Evolutionary conservation across 768 basidiomycete genomes (phyloP), one percentile per base, ranked within the genome.

Genomic region (Lepiota subincarnata): DNA sequence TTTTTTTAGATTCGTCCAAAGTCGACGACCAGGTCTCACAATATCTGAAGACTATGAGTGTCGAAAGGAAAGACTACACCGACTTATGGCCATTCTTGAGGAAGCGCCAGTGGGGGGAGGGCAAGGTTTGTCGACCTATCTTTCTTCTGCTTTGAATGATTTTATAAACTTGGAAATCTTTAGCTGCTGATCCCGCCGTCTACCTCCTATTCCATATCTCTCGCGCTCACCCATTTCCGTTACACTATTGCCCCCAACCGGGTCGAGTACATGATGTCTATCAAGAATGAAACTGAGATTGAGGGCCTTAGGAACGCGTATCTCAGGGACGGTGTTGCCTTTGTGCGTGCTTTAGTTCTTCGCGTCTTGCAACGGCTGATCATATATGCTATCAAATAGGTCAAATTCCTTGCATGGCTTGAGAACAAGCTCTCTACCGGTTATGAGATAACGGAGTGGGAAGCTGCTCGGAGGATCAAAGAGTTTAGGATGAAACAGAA

Each of bases 281-380:
- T 95, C 64, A 99, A 99, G 81, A 98, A 95, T 65, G 75, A 82
- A 38, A 79, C 78, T 24, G 95, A 98, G 70, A 75, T 97, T 49
- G 82, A 86, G 38, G 95, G 96, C 2, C 68, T 97, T 66, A 78
- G 80, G 56, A 73, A 80, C 38, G 96, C 96, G 0, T 98, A 98
- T 69, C 68, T 92, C 13, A 81, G 94, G 48, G 97, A 99, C 68
- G 96, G 93, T 18, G 87, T 80, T 52, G 87, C 93, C 16, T 89
- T 82, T 62, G 85, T 86, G 57, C 64, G 87, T 84, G 14, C 28
- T 19, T n/a, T 58, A 34, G 54, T 50, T 55, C 51, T 34, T 48
- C 13, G 3, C 13, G n/a, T 39, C 14, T 39, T 47, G 58, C 62
- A 28, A 60, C 56, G 56, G 35, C 22, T 36, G 51, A 19, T 48